Base-by-base conservation (phyloP, 495 filamentous ascomycete genomes). In the Acidiella bohemica region DNA sequence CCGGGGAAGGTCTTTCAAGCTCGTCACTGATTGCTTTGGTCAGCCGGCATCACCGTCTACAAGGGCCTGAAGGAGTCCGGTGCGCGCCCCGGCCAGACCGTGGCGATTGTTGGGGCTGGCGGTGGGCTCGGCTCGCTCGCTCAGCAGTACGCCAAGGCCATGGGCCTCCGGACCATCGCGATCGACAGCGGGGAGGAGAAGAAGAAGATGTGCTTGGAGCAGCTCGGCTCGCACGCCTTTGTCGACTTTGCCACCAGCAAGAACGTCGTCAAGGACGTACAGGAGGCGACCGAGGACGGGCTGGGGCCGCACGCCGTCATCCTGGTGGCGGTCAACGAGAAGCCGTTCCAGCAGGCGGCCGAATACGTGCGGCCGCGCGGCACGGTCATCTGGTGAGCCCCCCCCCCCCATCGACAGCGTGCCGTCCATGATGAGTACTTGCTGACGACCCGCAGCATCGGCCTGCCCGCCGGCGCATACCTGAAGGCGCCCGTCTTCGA, bases 261-360 rank as follows among this genome's bases (percentile, higher is more conserved):
- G 46, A 76, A 94, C 56, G 55, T 94, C n/a, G 81, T 93, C 32
- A 67, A 70, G 29, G 80, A 85, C 35, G 87, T 95, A 31, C 79
- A 86, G 65, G 72, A 67, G 11, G 73, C 76, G 3, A 90, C 83
- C 1, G 62, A 70, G 4, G 83, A 82, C 30, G 84, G 84, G 5
- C 68, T 82, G 11, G 87, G 87, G 20, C 83, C 88, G 1, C 84
- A 94, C 49, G 87, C 84, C 3, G 88, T 92, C 28, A 66, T 96
- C 37, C 60, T 93, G 27, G 71, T 94, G 7, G 88, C 87, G 29
- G 84, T 81, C 17, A 72, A 66, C 41, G 87, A 94, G 66, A 82
- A 79, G 63, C 87, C 87, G 16, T 94, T 94, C 75, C 84, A 93
- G 62, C 87, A 95, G 60, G 87, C 87, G 8, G 71, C 78, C 26